A percentile compares a stretch with the other conserved stretches of the same genome.
Conservation (phyloP, 495 filamentous ascomycete species). For the Penicillium chermesinum region DNA sequence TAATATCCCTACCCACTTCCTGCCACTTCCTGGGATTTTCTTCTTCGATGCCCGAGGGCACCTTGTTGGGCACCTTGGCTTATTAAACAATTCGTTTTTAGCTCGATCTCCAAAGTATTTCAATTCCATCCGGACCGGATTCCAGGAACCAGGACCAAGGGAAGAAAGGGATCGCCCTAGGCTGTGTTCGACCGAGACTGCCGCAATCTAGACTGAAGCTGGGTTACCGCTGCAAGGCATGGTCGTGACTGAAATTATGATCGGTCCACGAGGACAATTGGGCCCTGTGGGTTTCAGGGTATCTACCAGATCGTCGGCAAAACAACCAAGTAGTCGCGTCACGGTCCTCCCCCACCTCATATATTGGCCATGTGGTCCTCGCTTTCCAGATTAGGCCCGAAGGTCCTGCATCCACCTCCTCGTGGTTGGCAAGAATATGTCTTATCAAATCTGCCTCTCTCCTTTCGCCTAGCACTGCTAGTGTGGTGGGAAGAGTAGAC, state of each 20-base stretch:
- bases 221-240: slow-evolving; percentile 21
- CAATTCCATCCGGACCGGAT: neutral
- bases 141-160: slow-evolving; percentile 1
- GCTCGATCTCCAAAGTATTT: neutral
- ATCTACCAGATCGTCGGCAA: neutral
- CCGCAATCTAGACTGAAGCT: slow-evolving; percentile 10
- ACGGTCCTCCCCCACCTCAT: slow-evolving; percentile 1
- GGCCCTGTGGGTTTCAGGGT: neutral
- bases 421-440: neutral
- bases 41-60: neutral
- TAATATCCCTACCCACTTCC: slow-evolving; percentile 10
- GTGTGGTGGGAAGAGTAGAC: too few species aligned
- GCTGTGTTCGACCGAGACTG: slow-evolving; percentile 9
- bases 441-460: too few species aligned
- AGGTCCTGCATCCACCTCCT: neutral
- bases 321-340: slow-evolving; percentile 13
- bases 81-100: neutral
- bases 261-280: slow-evolving; percentile 19
- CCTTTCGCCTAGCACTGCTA: too few species aligned
- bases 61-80: neutral
- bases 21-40: slow-evolving; percentile 6
- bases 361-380: slow-evolving; percentile 14
- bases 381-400: neutral
- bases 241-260: slow-evolving; percentile 29
- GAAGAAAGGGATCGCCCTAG: slow-evolving; percentile 12